Evolutionary conservation across 257 asterid species (phyloP), one percentile per base, ranked within the genome.

Genomic region (Misopates orontium): DNA sequence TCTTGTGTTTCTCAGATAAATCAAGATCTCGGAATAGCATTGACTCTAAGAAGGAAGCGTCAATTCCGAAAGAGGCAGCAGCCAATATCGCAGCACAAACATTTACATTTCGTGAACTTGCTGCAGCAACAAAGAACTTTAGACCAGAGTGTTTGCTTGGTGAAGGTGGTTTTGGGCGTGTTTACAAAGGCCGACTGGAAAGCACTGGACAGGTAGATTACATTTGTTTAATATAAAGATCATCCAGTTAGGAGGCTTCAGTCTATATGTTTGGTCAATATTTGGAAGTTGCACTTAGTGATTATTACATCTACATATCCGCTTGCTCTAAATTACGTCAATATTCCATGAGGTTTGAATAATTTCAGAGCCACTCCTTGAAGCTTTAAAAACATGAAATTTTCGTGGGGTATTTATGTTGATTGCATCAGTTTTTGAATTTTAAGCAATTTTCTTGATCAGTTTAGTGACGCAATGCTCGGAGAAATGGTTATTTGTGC

Each of bases 161-260:
- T 44, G 96, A 88, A 81, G 99, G 99, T 78, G 98, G 99, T 32
- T 94, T 94, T 63, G 99, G 98, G 31, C 95, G 93, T 57, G 98
- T 94, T 65, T 88, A 88, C 70, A 90, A 79, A 77, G 99, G 98
- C 40, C 90, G 83, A 16, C 67, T 94, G 51, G 91, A 85, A 67
- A 74, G 81, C 74, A 86, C 96, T 0, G 96, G 96, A 68, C 96
- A 94, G 95, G 97, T 93, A 60, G 39, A 66, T 65, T 69, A 53
- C 68, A 56, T 47, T 21, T 60, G 32, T 13, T 22, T 4, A 16
- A 15, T 31, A 8, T 23, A 23, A 21, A 21, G n/a, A 67, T 21
- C 8, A 19, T 73, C 60, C 53, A 19, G 40, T 52, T 49, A 20
- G 22, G 18, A 36, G 1, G 25, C 56, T 60, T 56, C 68, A 19